A percentile compares a stretch with the other conserved stretches of the same genome.
These are phyloP conservation scores for Termitomyces sp. DNA, from an alignment of 768 basidiomycete species.

Conservation along the genomic window DNA sequence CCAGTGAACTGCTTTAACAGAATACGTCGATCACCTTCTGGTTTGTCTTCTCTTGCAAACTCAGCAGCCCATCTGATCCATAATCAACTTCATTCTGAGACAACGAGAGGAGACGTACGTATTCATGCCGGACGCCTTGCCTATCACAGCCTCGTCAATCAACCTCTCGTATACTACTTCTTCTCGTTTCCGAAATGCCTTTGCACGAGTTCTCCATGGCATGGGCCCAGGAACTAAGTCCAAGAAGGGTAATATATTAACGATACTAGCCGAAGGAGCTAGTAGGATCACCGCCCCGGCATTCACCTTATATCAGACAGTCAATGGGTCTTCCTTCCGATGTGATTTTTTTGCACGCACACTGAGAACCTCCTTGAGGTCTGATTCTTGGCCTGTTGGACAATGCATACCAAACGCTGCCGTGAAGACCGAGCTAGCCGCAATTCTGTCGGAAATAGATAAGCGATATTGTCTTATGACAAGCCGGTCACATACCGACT, in stretches of 20 bases:
- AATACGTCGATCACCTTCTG: not conserved
- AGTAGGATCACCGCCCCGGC: not conserved
- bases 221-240: not conserved
- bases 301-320: not conserved
- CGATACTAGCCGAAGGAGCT: not conserved
- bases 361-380: not conserved
- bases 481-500: not conserved
- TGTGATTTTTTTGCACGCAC: not conserved
- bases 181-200: not conserved
- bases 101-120: not conserved
- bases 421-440: not conserved
- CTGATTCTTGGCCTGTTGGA: not conserved
- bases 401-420: not conserved
- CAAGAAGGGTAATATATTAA: not conserved
- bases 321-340: not conserved
- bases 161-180: not conserved
- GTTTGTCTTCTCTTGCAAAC: not conserved
- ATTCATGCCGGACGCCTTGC: not conserved
- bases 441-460: not conserved
- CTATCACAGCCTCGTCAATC: not conserved
- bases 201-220: not conserved
- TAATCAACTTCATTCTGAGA: not conserved
- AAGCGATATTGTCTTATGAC: not conserved
- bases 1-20: not conserved
- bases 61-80: not conserved